Percentiles rank a stretch among this genome's conserved stretches.
Conservation (phyloP, 306 rosid species). For the Casuarina cunninghamiana region DNA sequence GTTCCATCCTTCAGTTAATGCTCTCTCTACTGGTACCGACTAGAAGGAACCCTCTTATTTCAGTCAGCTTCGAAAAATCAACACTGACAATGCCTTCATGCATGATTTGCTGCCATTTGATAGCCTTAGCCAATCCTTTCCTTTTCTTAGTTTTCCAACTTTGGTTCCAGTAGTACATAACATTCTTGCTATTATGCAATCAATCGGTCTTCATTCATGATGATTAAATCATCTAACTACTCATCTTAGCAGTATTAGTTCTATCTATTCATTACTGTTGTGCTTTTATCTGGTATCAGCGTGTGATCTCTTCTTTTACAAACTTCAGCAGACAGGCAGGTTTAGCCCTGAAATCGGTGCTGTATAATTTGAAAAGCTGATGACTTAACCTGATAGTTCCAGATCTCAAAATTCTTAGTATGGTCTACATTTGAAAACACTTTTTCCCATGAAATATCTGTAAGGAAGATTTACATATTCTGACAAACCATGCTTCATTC, state of each 20-base stretch:
- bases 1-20: too few species aligned
- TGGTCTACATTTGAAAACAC: neutral
- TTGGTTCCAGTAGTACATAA: neutral
- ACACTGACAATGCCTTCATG: neutral
- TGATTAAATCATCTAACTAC: slow-evolving; percentile 1
- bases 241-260: neutral
- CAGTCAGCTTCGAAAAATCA: neutral
- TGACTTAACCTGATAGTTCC: slow-evolving; percentile 1
- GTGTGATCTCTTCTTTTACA: neutral
- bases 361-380: slow-evolving; percentile 12
- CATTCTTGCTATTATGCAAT: neutral
- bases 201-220: neutral
- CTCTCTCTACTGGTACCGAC: too few species aligned
- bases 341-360: neutral
- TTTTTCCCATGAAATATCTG: neutral
- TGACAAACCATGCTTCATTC: neutral
- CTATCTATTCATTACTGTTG: neutral
- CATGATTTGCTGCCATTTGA: neutral
- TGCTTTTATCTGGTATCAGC: neutral
- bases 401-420: neutral
- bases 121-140: neutral
- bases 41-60: too few species aligned
- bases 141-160: neutral
- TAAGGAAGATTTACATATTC: neutral
- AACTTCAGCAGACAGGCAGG: neutral